Evolutionary conservation across 371 early-diverging fungal species (phyloP), one percentile per base, ranked within the genome.

Genomic region (Actinomucor elegans): DNA sequence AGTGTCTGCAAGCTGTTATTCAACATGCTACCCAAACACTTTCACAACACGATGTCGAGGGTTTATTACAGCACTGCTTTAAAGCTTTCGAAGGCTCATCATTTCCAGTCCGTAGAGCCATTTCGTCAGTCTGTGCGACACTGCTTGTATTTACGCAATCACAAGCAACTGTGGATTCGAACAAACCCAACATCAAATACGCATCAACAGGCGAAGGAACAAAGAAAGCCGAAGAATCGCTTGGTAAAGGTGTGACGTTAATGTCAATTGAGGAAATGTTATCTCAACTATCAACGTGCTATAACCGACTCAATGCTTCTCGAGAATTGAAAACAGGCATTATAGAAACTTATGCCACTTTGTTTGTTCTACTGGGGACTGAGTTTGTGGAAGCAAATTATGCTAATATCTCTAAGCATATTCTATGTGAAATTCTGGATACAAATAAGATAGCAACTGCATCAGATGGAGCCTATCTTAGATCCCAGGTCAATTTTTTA

Each of bases 301-400:
- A 89, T 59, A 86, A 78, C 42, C 84, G 74, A 27, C 69, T 67
- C 12, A 67, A 69, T 10, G 73, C 80, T 0, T 75, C 90, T 1
- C 79, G 88, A 12, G 94, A 94, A 29, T 75, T 84, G 15, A 84
- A 90, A 0, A 81, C 91, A 0, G 94, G 93, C 5, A 68, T 95
- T 1, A 70, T 91, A 10, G 94, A 95, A 55, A 79, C 88, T 0
- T 94, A 93, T 68, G 86, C 90, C 0, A 79, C 83, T 1, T 57
- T 93, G 4, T 84, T 94, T 51, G 72, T 84, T 15, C 67, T 80
- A 46, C 71, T 94, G 1, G 96, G 94, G 3, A 64, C 85, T 0
- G 67, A 68, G 2, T 84, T 84, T 43, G 85, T 94, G 5, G 95
- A 93, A 58, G 42, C 75, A 4, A 79, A 97, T 52, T 94, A 93